Evolutionary conservation across 768 basidiomycete species (phyloP).

Genomic region (Candolleomyces aberdarensis): DNA sequence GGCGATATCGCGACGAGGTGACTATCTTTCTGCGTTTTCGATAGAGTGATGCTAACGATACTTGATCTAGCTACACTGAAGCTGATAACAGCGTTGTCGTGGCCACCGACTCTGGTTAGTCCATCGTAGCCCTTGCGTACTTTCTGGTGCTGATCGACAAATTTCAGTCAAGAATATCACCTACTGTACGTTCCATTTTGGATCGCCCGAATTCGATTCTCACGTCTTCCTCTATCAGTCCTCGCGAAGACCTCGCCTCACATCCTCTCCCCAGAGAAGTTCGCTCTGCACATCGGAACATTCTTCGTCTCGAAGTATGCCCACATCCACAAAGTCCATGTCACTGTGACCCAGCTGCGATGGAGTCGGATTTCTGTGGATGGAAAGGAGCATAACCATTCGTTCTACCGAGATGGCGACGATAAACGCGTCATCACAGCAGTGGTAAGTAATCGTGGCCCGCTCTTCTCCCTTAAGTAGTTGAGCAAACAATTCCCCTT

Average conservation of each 20-base stretch:
- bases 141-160: neutral
- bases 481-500: neutral
- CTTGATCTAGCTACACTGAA: conserved; percentile 58
- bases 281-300: conserved; percentile 83
- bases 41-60: neutral
- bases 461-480: no score
- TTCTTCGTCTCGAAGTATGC: conserved; percentile 80
- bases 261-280: conserved; percentile 77
- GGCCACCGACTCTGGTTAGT: conserved; percentile 87
- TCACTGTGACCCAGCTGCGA: conserved; percentile 75
- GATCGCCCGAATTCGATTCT: no score
- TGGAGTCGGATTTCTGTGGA: conserved; percentile 75
- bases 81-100: conserved; percentile 89
- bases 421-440: conserved; percentile 74
- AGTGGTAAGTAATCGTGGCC: conserved; percentile 35
- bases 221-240: conserved; percentile 35
- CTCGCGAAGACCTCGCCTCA: conserved; percentile 89
- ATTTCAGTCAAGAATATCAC: conserved; percentile 64
- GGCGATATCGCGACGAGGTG: conserved; percentile 79
- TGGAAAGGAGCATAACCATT: conserved; percentile 62
- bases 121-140: neutral
- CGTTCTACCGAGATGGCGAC: conserved; percentile 87
- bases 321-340: conserved; percentile 67
- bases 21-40: neutral
- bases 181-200: conserved; percentile 40